Base-by-base conservation (phyloP, 441 rosid species). In the Gossypium davidsonii region DNA sequence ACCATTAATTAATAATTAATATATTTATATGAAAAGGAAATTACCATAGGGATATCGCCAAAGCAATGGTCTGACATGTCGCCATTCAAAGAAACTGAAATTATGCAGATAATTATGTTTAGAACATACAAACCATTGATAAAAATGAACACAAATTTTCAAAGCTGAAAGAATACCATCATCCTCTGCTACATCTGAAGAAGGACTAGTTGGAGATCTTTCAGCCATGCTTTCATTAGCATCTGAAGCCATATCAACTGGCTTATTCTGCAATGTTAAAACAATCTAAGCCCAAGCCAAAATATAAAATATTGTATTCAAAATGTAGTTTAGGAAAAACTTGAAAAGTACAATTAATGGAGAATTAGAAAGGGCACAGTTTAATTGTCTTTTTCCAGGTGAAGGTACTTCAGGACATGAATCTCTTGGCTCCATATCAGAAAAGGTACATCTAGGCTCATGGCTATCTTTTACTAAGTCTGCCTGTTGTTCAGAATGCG, bases 21-120 rank as follows among this genome's bases (percentile, higher is more conserved):
- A 67, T 51, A 49, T 76, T 21, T 53, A 59, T 74, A 70, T 55
- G 49, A 61, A 75, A 62, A 73, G 62, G 6, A 64, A 44, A 60
- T 78, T 88, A 95, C 99, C 96, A 73, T 72, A 79, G 84, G 86
- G 81, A 79, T 69, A 74, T 82, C 73, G 61, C 78, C 80, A 76
- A 76, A 75, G 77, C 68, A 71, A 63, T 67, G 64, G 74, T 77
- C 83, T 57, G 84, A 63, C 70, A 69, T 53, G 58, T 78, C 80
- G 70, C 79, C 85, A 75, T 78, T 77, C 70, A 82, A 64, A 66
- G 69, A 72, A 83, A 72, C 93, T 82, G 92, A 83, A 84, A 85
- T 53, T 39, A 67, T 34, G 71, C 72, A 86, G 58, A 15, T 82
- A 73, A 44, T 49, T 28, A 67, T 51, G 65, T 73, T 83, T 63